Evolutionary conservation across 371 early-diverging fungal species (phyloP).

Genomic region (Scutellospora calospora): DNA sequence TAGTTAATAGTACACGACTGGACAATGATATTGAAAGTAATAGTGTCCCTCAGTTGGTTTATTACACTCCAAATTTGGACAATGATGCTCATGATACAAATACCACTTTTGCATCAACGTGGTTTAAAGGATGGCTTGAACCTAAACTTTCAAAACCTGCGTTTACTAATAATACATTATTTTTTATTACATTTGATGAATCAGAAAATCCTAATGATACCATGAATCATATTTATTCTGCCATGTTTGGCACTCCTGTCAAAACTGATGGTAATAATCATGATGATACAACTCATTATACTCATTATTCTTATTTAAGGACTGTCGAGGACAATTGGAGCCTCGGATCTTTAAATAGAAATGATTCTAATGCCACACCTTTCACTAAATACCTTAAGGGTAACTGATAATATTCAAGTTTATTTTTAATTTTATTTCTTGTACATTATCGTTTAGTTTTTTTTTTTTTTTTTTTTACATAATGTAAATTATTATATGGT

Average conservation of each 20-base stretch:
- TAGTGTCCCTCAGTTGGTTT: slow-evolving; percentile 27
- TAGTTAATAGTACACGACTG: slow-evolving; percentile 56
- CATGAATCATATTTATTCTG: slow-evolving; percentile 58
- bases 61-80: slow-evolving; percentile 47
- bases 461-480: too few relatives aligned
- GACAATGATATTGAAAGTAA: background rate
- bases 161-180: slow-evolving; percentile 61
- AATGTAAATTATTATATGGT: too few relatives aligned
- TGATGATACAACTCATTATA: slow-evolving; percentile 53
- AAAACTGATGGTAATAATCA: slow-evolving; percentile 25
- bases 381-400: too few relatives aligned
- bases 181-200: slow-evolving; percentile 68
- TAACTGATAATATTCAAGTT: too few relatives aligned
- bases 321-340: slow-evolving; percentile 72
- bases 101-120: slow-evolving; percentile 58
- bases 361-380: too few relatives aligned
- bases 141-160: slow-evolving; percentile 61
- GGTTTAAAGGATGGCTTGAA: slow-evolving; percentile 53
- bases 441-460: too few relatives aligned
- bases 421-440: too few relatives aligned
- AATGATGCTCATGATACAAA: slow-evolving; percentile 69
- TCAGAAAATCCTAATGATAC: slow-evolving; percentile 36
- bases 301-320: slow-evolving; percentile 67
- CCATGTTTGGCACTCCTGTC: slow-evolving; percentile 61
- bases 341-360: slow-evolving; percentile 50